A percentile compares a stretch with the other conserved stretches of the same genome.
Evolutionary conservation across 768 basidiomycete species (phyloP).

Genomic region (Peribolospora kevripleyi): DNA sequence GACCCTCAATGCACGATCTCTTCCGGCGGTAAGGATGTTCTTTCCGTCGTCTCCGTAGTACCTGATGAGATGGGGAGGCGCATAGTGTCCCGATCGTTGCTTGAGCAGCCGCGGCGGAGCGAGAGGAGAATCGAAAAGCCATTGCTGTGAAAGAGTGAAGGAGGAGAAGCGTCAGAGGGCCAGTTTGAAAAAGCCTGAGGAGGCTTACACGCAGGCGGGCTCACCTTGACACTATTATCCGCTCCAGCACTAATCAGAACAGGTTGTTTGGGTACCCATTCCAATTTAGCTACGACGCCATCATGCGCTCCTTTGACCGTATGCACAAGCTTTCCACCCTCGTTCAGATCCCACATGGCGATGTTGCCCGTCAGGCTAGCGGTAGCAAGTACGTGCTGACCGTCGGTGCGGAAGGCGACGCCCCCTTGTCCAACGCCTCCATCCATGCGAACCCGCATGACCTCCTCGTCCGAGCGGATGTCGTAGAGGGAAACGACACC

Average conservation of each 20-base stretch:
- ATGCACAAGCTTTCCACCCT: conserved; percentile 49
- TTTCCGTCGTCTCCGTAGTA: conserved; percentile 98
- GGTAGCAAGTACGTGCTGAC: conserved; percentile 65
- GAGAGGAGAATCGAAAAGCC: conserved; percentile 82
- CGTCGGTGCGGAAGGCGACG: conserved; percentile 16
- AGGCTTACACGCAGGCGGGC: conserved; percentile 4
- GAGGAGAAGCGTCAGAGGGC: neutral
- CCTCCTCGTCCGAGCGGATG: conserved; percentile 61
- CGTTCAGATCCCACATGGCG: conserved; percentile 76
- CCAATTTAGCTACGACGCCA: conserved; percentile 48
- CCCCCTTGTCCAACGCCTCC: conserved; percentile 30
- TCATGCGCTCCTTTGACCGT: conserved; percentile 75
- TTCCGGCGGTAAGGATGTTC: conserved; percentile 53
- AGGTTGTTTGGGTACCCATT: conserved; percentile 87
- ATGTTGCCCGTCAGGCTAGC: conserved; percentile 69
- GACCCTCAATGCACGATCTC: conserved; percentile 67
- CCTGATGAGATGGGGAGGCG: conserved; percentile 70
- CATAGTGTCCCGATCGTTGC: conserved; percentile 72
- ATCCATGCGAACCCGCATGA: conserved; percentile 77
- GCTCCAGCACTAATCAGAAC: conserved; percentile 68
- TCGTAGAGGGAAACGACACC: conserved; percentile 79
- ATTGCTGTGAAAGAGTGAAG: conserved; percentile 40
- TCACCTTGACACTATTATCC: conserved; percentile 85
- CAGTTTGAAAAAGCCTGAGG: neutral
- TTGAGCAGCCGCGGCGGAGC: conserved; percentile 67